phyloP scores from a whole-genome alignment of 208 protist genomes.

The Wallacemonas rigidus region DNA sequence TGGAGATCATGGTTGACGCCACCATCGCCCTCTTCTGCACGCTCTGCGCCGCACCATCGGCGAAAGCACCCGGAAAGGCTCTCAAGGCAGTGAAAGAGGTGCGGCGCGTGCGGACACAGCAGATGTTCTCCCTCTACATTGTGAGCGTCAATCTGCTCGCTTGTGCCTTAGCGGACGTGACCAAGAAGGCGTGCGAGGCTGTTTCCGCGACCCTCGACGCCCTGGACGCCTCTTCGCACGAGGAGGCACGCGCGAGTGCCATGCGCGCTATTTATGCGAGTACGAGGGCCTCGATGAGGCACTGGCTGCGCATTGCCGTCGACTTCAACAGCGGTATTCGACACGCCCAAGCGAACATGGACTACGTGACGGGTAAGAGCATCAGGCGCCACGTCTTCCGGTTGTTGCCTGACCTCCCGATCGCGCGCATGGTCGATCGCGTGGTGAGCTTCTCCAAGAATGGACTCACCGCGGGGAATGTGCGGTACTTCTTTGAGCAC shows the following conservation, averaged over 20 bases:
- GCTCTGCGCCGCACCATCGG: neutral
- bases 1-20: neutral
- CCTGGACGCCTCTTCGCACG: neutral
- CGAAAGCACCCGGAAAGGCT: neutral
- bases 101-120: neutral
- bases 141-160: slow-evolving; percentile 11
- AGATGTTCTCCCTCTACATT: slow-evolving; percentile 1
- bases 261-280: neutral
- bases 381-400: neutral
- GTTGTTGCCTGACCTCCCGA: neutral
- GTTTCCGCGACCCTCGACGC: neutral
- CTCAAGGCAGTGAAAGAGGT: neutral
- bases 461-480: neutral
- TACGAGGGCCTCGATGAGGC: neutral
- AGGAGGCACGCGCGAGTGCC: neutral
- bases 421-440: slow-evolving; percentile 12
- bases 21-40: neutral
- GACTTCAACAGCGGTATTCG: neutral
- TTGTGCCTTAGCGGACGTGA: neutral
- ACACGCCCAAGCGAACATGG: neutral
- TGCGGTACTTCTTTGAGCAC: neutral
- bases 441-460: neutral
- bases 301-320: neutral
- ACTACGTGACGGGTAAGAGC: neutral
- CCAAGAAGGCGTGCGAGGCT: neutral